A percentile compares a stretch with the other conserved stretches of the same genome.
Evolutionary conservation across 371 early-diverging fungal genomes (phyloP).

Genomic region (Polyrhizophydium stewartii): DNA sequence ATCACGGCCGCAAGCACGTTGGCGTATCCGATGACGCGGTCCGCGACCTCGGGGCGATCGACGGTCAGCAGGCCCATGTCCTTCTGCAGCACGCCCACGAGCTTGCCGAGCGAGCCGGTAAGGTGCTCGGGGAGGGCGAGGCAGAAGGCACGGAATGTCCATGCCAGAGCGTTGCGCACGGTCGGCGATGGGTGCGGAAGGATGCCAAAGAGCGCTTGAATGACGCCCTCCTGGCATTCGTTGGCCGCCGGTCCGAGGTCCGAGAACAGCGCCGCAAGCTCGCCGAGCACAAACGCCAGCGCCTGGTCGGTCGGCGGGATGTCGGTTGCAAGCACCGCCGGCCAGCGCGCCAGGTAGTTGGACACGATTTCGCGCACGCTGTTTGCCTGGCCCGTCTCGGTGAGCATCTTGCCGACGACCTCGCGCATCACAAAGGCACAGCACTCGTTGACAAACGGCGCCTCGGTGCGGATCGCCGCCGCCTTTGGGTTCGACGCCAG

Average conservation of each 20-base stretch:
- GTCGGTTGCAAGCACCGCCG: constrained; percentile 59
- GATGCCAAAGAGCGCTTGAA: constrained; percentile 61
- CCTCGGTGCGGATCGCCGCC: constrained; percentile 35
- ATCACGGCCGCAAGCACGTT: constrained; percentile 67
- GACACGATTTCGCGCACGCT: constrained; percentile 64
- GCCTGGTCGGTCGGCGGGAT: constrained; percentile 57
- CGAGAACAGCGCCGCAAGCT: constrained; percentile 64
- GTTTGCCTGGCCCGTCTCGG: constrained; percentile 74
- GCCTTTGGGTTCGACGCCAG: constrained; percentile 30
- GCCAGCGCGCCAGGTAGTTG: constrained; percentile 67
- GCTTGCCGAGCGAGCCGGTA: constrained; percentile 54
- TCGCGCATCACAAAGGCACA: constrained; percentile 69
- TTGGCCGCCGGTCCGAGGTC: constrained; percentile 77
- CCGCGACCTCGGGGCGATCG: constrained; percentile 49
- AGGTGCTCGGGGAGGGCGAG: constrained; percentile 62
- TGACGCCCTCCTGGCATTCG: constrained; percentile 62
- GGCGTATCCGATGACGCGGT: constrained; percentile 59
- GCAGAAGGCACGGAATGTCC: constrained; percentile 57
- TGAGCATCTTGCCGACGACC: constrained; percentile 68
- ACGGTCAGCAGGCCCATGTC: constrained; percentile 44
- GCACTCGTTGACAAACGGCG: constrained; percentile 59
- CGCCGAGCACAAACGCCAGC: constrained; percentile 64
- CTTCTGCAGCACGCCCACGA: constrained; percentile 57
- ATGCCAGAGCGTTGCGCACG: constrained; percentile 72
- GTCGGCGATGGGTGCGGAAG: constrained; percentile 65